Evolutionary conservation across 2,329 filamentous ascomycete species (phyloP), one percentile per base, ranked within the genome.

Genomic region (Fusarium foetens): DNA sequence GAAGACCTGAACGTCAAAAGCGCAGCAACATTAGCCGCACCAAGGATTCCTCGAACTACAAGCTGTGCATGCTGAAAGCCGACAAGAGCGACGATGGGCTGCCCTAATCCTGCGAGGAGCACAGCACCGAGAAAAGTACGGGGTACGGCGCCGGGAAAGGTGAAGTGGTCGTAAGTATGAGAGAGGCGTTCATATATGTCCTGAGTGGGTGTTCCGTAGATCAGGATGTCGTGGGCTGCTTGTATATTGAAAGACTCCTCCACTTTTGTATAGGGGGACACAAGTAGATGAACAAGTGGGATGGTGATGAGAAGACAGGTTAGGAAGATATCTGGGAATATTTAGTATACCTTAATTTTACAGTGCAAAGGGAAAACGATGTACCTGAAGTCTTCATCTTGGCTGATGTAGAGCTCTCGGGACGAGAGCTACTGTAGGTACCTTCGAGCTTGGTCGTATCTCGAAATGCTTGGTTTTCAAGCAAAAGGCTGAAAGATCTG

Each of bases 171-270:
- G 84, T 97, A 99, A 55, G 89, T 84, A 7, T 85, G 79, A 21
- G 85, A 86, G 21, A 96, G 83, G 42, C 85, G 87, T 17, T 85
- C 80, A 57, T 84, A 78, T 21, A 87, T 80, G 74, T 91, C 85
- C n/a, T 82, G 79, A 3, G 85, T 87, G 0, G 94, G 93, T 3
- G 93, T 90, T 29, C 94, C 94, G 80, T 96, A 94, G 41, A 89
- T 88, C 66, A 97, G 82, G 39, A 99, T 92, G 80, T 99, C 96
- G 81, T 98, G 96, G 6, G 91, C 89, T 10, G 96, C 96, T 81
- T 99, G 96, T 65, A 98, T 90, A 81, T 97, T 97, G 88, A 99
- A 98, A 1, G 95, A 98, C 82, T 99, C 96, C 81, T 99, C 96
- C 66, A 99, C 96, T 82, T 99, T 99, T 63, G 95, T 98, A 84